These are phyloP conservation scores for Aspergillus fructus DNA, from an alignment of 2,329 filamentous ascomycete genomes.

Conservation along the genomic window DNA sequence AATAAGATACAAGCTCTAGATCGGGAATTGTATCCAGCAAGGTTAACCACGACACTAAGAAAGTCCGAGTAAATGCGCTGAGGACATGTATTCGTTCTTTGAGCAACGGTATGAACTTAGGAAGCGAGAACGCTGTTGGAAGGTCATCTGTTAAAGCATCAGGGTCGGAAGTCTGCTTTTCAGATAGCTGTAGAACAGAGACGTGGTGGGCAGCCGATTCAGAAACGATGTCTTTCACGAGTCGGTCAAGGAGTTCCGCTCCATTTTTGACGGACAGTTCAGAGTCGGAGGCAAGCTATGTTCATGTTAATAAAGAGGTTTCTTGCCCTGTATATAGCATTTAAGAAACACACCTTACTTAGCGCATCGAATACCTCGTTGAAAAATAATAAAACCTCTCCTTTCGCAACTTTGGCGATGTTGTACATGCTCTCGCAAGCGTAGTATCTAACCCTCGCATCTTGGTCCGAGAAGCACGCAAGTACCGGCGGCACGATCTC, in stretches of 20 bases:
- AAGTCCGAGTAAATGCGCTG: constrained; percentile 91
- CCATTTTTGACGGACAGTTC: constrained; percentile 98
- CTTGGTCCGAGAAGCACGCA: constrained; percentile 96
- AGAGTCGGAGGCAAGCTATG: constrained; percentile 86
- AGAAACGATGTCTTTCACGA: constrained; percentile 94
- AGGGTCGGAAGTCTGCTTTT: constrained; percentile 46
- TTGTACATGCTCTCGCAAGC: constrained; percentile 99
- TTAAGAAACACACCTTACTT: constrained; percentile 69
- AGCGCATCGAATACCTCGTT: constrained; percentile 98
- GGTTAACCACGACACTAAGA: constrained; percentile 94
- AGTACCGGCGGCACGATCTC: constrained; percentile 95
- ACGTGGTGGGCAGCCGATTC: constrained; percentile 95
- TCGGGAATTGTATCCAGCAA: constrained; percentile 95
- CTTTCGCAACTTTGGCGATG: constrained; percentile 98
- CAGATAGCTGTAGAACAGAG: constrained; percentile 72
- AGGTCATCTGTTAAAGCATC: constrained; percentile 49
- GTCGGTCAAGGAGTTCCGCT: constrained; percentile 86
- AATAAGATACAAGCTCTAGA: constrained; percentile 85
- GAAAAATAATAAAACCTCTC: constrained; percentile 94
- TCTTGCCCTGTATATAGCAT: not conserved
- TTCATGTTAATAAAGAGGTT: constrained; percentile 12
- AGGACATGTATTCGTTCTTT: constrained; percentile 93
- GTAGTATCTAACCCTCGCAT: constrained; percentile 95
- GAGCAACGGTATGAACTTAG: constrained; percentile 85
- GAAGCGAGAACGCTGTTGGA: constrained; percentile 87